Evolutionary conservation across 495 filamentous ascomycete species (phyloP), one percentile per base, ranked within the genome.

Genomic region (Neurospora cerealis): DNA sequence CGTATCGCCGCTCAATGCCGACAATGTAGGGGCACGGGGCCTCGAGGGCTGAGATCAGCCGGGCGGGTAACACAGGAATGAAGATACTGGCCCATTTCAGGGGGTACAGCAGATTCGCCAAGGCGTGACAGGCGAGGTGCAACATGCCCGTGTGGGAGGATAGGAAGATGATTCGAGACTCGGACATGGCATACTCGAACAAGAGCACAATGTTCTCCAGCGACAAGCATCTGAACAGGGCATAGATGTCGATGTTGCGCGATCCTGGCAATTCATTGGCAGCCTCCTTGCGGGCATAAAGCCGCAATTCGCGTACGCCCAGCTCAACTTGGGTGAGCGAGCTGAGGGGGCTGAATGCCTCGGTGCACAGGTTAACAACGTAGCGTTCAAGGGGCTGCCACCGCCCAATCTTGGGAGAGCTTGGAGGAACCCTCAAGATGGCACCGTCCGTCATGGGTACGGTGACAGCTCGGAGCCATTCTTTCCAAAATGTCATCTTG

Each of bases 331-430:
- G 96, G 0, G 96, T 99, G 81, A 94, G 93, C 5, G 96, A 98
- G 34, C 92, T 91, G 28, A 95, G 90, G 3, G 96, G 96, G 76
- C 93, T 93, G 76, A 95, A 91, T 7, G 96, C 96, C 81, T 98
- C 96, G 13, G 94, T 95, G 82, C 96, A 99, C 28, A 99, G 88
- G 79, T 99, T 99, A 83, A 98, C 92, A 46, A 99, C 96, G 82
- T 98, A 99, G 82, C 94, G 89, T 83, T 99, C 96, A 71, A 99
- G 82, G 34, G 96, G 96, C 78, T 97, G 95, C 96, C 96, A 99
- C 74, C 93, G 88, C n/a, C 96, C 96, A 75, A 97, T 89, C 70
- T 90, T 93, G 19, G 95, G 93, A 5, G 96, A 98, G 80, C 90
- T 96, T 11, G 93, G 86, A 28, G 96, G 93, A 7, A 99, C 89